Base-by-base conservation (phyloP, 2,329 filamentous ascomycete genomes). In the Ophiostoma himal-ulmi region DNA sequence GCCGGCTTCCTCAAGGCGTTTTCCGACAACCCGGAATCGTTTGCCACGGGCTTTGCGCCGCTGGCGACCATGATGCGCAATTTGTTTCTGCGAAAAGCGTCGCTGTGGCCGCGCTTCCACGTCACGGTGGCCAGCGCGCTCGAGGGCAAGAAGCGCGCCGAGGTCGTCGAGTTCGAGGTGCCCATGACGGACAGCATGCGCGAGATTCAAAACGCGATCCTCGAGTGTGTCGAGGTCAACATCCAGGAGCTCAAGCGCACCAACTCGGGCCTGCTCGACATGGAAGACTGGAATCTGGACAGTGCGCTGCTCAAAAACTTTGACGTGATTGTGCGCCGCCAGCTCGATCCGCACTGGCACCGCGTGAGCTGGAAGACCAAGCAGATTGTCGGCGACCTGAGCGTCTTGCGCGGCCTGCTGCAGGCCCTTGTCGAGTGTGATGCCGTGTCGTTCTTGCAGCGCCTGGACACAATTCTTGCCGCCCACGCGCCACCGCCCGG, bases 321-420 rank as follows among this genome's bases (percentile, higher is more conserved):
- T 78, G 95, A 98, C 78, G 83, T 91, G 72, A 90, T 94, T 70
- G 89, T 99, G 68, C 87, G 94, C 73, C 87, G 94, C 71, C 95
- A 99, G 79, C 83, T 99, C 22, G 94, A 98, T 77, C 94, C 94
- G 5, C 94, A 98, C 71, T 99, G 95, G 95, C 95, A 99, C 81
- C 88, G 95, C 69, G 92, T 97, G 68, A 97, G 91, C 78, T 96
- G 92, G 85, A 93, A 95, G 79, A 98, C 94, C 1, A 92, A 91
- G 76, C 94, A 97, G 79, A 97, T 99, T 75, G 94, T 96, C 70
- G 91, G 89, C 75, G 95, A 98, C 77, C 79, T 99, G 75, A 91
- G 90, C 0, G 89, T 97, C 22, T 84, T 99, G 52, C 87, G 94
- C 71, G 89, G 88, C 30, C 90, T 98, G 78, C 84, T 99, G 20